phyloP scores from a whole-genome alignment of 169 alveolate genomes.

The Cryptosporidium sp. region DNA sequence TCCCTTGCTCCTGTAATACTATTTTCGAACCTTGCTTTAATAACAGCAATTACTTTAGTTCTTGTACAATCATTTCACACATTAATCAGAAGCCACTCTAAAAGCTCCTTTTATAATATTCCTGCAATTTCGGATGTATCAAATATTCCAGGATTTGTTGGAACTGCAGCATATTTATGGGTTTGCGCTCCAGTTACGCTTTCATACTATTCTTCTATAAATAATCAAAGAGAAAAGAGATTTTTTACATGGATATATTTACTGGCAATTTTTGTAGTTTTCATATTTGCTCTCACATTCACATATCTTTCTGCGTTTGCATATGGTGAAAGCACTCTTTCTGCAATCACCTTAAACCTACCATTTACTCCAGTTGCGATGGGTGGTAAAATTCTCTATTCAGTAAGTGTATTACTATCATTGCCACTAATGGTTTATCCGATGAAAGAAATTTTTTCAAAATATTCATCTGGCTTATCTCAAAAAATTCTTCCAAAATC shows the following conservation, averaged over 20 bases:
- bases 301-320: conserved; percentile 75
- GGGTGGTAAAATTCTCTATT: conserved; percentile 48
- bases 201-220: conserved; percentile 48
- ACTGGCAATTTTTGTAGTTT: conserved; percentile 39
- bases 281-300: conserved; percentile 50
- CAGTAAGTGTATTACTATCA: conserved; percentile 47
- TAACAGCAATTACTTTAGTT: conserved; percentile 37
- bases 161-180: conserved; percentile 75
- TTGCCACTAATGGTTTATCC: conserved; percentile 64
- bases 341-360: conserved; percentile 59
- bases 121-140: conserved; percentile 20
- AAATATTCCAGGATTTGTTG: conserved; percentile 62
- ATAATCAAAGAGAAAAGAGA: conserved; percentile 10
- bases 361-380: conserved; percentile 69
- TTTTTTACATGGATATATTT: conserved; percentile 60
- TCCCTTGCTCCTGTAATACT: conserved; percentile 55
- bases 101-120: conserved; percentile 2
- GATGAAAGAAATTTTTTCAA: conserved; percentile 58
- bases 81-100: conserved; percentile 5
- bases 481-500: neutral
- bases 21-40: conserved; percentile 42
- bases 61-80: conserved; percentile 37
- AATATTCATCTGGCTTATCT: conserved; percentile 7
- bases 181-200: conserved; percentile 73
- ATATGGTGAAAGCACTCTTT: conserved; percentile 38